Evolutionary conservation across 2,329 filamentous ascomycete genomes (phyloP), one percentile per base, ranked within the genome.

Genomic region (Cryoendolithus antarcticus): DNA sequence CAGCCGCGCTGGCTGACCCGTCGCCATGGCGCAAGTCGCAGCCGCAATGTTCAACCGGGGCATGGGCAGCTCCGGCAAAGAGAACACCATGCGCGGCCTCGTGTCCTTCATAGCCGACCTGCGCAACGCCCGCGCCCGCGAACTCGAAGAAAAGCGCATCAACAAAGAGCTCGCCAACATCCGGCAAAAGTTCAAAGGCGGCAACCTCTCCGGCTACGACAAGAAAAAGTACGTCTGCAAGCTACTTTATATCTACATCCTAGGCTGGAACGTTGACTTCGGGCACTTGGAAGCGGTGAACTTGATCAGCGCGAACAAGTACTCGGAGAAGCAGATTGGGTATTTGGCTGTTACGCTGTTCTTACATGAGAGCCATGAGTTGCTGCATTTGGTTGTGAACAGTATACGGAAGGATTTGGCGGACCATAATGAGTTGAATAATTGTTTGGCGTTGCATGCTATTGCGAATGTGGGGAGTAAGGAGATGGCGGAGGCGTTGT

Each of bases 221-320:
- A 95, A 93, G 72, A 98, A 98, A 75, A 98, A 98, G 82, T 98
- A 98, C 61, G 91, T 98, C 50, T 98, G 91, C 84, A 98, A 98
- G 78, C 77, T 98, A 51, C 72, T 98, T 45, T 98, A 98, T 63
- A 96, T 98, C 56, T 98, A 98, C 63, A 98, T 98, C 44, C 75
- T 98, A 48, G 91, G 91, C 35, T 98, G 91, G 82, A 89, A 98
- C 61, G 89, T 98, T 64, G 93, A 96, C 62, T 98, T 98, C 62
- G 91, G 91, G 40, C 91, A 98, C 60, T 77, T 98, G 50, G 91
- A 98, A 66, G 93, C 93, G 28, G 89, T 98, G 58, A 96, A 96
- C 58, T 75, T 98, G 55, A 93, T 98, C 52, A 95, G 89, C 21
- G 86, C 89, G 40, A 86, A 74, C 57, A 98, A 96, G 60, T 98